These are phyloP conservation scores for Suhomyces terraborum DNA, from an alignment of 1,139 yeast species.

Conservation along the genomic window DNA sequence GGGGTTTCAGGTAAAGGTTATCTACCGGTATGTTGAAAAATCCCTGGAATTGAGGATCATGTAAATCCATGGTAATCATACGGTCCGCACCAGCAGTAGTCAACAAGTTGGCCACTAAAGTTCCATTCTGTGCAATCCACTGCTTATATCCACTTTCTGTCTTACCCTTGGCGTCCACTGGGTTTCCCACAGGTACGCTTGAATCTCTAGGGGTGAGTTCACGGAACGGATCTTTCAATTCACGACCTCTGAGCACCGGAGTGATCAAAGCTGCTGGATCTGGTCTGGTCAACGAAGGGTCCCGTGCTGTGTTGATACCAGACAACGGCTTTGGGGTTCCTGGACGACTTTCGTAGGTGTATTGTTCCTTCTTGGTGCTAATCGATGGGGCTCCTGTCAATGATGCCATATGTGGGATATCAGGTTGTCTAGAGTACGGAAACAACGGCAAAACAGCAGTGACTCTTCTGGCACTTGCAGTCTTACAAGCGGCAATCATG, in stretches of 20 bases:
- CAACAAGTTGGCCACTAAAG: constrained; percentile 82
- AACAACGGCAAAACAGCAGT: constrained; percentile 94
- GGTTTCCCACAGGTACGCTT: constrained; percentile 9
- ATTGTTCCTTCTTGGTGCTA: constrained; percentile 44
- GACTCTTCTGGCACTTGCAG: constrained; percentile 90
- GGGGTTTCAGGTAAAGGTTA: constrained; percentile 82
- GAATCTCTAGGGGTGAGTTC: constrained; percentile 13
- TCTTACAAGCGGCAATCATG: constrained; percentile 91
- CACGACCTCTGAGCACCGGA: constrained; percentile 7
- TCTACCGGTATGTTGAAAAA: constrained; percentile 92
- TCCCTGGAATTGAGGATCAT: constrained; percentile 94
- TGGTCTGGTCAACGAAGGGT: constrained; percentile 3
- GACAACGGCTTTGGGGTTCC: constrained; percentile 55
- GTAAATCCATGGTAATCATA: constrained; percentile 95
- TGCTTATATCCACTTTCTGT: constrained; percentile 74
- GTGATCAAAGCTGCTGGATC: constrained; percentile 4
- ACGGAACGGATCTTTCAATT: constrained; percentile 12
- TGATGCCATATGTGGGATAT: constrained; percentile 85
- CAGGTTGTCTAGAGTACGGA: constrained; percentile 96
- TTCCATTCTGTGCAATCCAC: constrained; percentile 97
- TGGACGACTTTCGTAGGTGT: constrained; percentile 65
- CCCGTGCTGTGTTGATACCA: constrained; percentile 3
- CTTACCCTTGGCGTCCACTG: constrained; percentile 42
- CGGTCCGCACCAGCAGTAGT: constrained; percentile 97
- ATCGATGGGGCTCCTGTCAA: constrained; percentile 48